Evolutionary conservation across 805 yeast genomes (phyloP).

Genomic region (Lipomyces mesembrius): DNA sequence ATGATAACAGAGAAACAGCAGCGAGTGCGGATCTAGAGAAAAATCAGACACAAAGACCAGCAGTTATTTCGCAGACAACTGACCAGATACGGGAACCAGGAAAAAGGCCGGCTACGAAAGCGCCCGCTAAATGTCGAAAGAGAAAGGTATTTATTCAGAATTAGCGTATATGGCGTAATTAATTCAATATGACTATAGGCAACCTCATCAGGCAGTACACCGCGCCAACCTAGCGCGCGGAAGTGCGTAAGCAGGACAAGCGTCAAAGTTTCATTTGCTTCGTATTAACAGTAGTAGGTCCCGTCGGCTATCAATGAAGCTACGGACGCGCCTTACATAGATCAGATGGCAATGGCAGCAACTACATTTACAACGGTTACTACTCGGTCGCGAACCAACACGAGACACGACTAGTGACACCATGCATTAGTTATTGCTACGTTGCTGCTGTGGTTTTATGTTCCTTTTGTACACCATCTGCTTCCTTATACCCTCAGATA

Average conservation of each 20-base stretch:
- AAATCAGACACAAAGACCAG: not conserved
- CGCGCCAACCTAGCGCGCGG: not conserved
- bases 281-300: not conserved
- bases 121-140: not conserved
- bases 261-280: not conserved
- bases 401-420: not conserved
- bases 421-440: not conserved
- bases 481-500: not conserved
- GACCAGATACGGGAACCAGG: not conserved
- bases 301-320: not conserved
- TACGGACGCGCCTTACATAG: not conserved
- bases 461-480: not conserved
- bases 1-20: not conserved
- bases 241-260: not conserved
- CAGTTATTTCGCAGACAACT: not conserved
- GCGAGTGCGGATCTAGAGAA: not conserved
- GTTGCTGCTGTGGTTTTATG: not conserved
- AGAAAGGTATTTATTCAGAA: not conserved
- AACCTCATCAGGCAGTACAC: not conserved
- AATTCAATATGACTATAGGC: not conserved
- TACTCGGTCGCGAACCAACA: slow-evolving; percentile 2
- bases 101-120: not conserved
- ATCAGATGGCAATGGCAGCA: not conserved
- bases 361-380: not conserved
- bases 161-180: not conserved